phyloP scores from a whole-genome alignment of 2,329 filamentous ascomycete species.

The Cladosporium cucumerinum region DNA sequence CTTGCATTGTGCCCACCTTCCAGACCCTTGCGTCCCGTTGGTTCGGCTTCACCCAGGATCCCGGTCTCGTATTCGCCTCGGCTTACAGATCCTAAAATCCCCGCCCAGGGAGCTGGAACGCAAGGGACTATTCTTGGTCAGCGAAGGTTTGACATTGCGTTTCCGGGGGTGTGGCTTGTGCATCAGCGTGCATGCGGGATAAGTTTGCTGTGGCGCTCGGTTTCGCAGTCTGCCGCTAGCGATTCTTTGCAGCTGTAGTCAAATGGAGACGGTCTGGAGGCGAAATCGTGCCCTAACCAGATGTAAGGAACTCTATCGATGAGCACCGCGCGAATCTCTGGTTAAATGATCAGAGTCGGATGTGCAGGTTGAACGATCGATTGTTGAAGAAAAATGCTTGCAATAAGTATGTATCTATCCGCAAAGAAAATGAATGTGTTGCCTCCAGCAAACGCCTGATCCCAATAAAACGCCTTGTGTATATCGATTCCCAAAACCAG shows the following conservation, averaged over 20 bases:
- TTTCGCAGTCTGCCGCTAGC: neutral
- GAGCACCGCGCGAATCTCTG: neutral
- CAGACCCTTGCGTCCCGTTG: neutral
- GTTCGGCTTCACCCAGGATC: neutral
- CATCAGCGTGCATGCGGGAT: neutral
- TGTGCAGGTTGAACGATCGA: neutral
- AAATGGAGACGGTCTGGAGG: neutral
- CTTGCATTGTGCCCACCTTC: neutral
- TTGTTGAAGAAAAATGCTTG: neutral
- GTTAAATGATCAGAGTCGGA: neutral
- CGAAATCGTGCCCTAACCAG: neutral
- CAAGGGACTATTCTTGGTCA: neutral
- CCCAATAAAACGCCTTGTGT: neutral
- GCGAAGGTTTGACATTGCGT: neutral
- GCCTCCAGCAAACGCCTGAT: neutral
- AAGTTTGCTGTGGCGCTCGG: neutral
- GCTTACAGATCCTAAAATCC: neutral
- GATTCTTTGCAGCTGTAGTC: neutral
- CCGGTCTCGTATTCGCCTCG: neutral
- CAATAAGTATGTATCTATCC: neutral
- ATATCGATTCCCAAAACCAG: neutral
- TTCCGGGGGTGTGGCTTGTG: neutral
- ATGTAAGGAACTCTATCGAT: neutral
- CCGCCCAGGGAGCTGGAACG: neutral
- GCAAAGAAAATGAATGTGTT: neutral